phyloP scores from a whole-genome alignment of 2,329 filamentous ascomycete species.

The Botrytis deweyae region DNA sequence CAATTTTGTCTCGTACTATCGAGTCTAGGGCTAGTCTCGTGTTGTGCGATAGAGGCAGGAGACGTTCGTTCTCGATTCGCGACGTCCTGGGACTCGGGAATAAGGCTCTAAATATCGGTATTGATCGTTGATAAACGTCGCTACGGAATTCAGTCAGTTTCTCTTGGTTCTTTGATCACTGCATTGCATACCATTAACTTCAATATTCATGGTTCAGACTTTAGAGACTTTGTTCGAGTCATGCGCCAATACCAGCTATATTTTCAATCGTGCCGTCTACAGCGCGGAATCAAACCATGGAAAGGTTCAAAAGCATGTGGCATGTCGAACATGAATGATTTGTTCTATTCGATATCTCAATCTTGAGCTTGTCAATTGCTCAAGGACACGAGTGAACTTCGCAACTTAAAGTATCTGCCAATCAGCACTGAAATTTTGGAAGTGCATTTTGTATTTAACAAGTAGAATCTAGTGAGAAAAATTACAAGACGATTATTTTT shows the following conservation, averaged over 20 bases:
- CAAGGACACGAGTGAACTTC: too few species aligned
- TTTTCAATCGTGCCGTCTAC: accelerated
- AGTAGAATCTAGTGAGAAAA: background rate
- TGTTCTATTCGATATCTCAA: accelerated
- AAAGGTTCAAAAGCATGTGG: too few species aligned
- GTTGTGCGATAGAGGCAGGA: background rate
- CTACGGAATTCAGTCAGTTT: background rate
- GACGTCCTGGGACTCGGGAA: too few species aligned
- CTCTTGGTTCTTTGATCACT: background rate
- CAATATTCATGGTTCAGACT: background rate
- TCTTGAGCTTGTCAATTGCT: too few species aligned
- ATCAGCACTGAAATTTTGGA: background rate
- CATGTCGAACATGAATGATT: accelerated
- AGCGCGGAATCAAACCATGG: background rate
- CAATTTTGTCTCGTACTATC: accelerated
- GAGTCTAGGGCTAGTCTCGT: background rate
- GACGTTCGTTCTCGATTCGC: background rate
- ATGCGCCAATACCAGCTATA: background rate
- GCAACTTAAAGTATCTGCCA: accelerated
- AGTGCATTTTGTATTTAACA: background rate
- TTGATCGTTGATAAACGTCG: too few species aligned
- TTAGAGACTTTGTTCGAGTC: background rate
- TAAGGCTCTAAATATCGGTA: background rate
- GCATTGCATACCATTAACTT: accelerated
- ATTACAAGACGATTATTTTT: background rate